Conservation (phyloP, 1,284 basidiomycete genomes). For the Ganoderma resinaceum region DNA sequence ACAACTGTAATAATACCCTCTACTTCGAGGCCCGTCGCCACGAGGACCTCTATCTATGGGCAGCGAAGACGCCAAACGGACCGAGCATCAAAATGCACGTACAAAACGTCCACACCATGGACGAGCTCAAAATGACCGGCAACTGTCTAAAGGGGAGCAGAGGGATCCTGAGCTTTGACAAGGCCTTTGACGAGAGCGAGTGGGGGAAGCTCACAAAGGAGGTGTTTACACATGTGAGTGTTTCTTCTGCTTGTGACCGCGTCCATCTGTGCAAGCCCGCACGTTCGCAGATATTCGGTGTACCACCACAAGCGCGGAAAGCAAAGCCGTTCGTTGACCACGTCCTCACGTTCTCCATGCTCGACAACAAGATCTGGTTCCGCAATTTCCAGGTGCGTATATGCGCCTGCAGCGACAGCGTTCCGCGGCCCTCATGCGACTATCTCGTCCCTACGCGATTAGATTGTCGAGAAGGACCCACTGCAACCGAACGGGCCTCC, state of each 20-base stretch:
- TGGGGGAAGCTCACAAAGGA: constrained; percentile 94
- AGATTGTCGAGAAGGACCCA: constrained; percentile 86
- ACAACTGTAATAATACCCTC: constrained; percentile 97
- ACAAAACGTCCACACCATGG: constrained; percentile 99
- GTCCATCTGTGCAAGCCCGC: constrained; percentile 3
- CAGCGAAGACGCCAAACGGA: constrained; percentile 96
- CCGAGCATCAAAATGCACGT: constrained; percentile 98
- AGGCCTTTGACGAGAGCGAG: constrained; percentile 88
- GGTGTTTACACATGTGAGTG: constrained; percentile 92
- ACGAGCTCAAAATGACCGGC: constrained; percentile 99
- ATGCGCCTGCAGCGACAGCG: neutral
- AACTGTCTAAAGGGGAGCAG: constrained; percentile 98
- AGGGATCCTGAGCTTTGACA: constrained; percentile 93
- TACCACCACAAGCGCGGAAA: constrained; percentile 88
- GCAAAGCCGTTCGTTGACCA: constrained; percentile 99
- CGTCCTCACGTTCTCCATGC: constrained; percentile 93
- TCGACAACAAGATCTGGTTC: constrained; percentile 99
- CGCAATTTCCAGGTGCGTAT: constrained; percentile 90
- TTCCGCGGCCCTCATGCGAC: neutral
- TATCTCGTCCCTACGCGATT: neutral
- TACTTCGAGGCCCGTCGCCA: constrained; percentile 98
- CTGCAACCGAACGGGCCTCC: constrained; percentile 77
- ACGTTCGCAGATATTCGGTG: constrained; percentile 86
- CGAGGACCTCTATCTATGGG: constrained; percentile 98
- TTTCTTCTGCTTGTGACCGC: neutral